A percentile compares a stretch with the other conserved stretches of the same genome.
Evolutionary conservation across 1,284 basidiomycete species (phyloP).

Genomic region (Fomitiporia mediterranea): DNA sequence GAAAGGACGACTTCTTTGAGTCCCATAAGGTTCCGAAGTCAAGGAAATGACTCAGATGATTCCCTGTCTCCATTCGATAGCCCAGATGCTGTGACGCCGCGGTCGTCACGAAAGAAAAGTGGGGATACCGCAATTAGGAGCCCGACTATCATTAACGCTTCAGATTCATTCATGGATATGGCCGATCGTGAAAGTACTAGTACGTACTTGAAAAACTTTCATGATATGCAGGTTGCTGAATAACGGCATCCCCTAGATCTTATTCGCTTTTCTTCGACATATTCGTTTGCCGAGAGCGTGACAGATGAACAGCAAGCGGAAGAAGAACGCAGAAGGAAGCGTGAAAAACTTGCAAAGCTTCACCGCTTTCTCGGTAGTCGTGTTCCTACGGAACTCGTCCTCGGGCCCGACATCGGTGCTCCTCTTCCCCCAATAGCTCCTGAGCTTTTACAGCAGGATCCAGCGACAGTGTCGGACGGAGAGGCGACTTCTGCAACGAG

Average conservation of each 20-base stretch:
- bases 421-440: slow-evolving; percentile 39
- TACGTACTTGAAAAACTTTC: slow-evolving; percentile 16
- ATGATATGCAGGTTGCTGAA: slow-evolving; percentile 12
- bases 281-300: slow-evolving; percentile 46
- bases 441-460: slow-evolving; percentile 10
- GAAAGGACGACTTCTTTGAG: slow-evolving; percentile 14
- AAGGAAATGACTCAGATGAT: slow-evolving; percentile 35
- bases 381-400: slow-evolving; percentile 64
- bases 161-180: slow-evolving; percentile 30
- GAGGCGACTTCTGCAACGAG: slow-evolving; percentile 27
- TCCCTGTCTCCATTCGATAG: slow-evolving; percentile 22
- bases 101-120: slow-evolving; percentile 6
- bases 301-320: slow-evolving; percentile 50
- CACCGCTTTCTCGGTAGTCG: slow-evolving; percentile 77
- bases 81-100: slow-evolving; percentile 13
- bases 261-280: slow-evolving; percentile 32
- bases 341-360: slow-evolving; percentile 70
- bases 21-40: slow-evolving; percentile 31
- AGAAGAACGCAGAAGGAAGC: slow-evolving; percentile 57
- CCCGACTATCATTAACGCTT: slow-evolving; percentile 25
- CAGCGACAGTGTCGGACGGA: slow-evolving; percentile 15
- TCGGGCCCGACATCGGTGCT: slow-evolving; percentile 41
- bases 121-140: slow-evolving; percentile 11
- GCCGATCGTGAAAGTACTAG: slow-evolving; percentile 20
- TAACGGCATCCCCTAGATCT: slow-evolving; percentile 24